These are phyloP conservation scores for Eudorina sp. DNA, from an alignment of 139 green algal species.

Conservation along the genomic window DNA sequence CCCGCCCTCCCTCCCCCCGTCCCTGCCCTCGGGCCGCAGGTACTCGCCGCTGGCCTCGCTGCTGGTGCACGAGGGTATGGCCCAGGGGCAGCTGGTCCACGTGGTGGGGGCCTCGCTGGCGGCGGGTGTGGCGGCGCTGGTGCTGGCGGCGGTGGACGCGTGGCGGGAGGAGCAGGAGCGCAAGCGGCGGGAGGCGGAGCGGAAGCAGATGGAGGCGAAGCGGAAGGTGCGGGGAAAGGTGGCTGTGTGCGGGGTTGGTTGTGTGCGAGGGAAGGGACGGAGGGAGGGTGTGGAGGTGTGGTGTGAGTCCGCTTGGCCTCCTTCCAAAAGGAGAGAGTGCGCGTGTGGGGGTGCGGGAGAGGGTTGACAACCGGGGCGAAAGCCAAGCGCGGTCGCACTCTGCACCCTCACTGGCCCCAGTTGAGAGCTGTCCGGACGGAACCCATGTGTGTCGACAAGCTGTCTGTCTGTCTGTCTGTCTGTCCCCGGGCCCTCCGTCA, in stretches of 20 bases:
- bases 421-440: too few species aligned
- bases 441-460: too few species aligned
- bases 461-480: too few species aligned
- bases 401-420: too few species aligned
- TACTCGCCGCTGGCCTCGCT: conserved; percentile 29
- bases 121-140: not conserved
- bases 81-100: conserved; percentile 46
- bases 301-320: too few species aligned
- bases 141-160: conserved; percentile 9
- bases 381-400: too few species aligned
- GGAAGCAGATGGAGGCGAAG: conserved; percentile 6
- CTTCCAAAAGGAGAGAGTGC: too few species aligned
- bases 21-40: not conserved
- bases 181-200: conserved; percentile 11
- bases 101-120: conserved; percentile 58
- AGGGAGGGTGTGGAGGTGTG: too few species aligned
- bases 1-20: not conserved
- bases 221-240: not conserved
- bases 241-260: not conserved
- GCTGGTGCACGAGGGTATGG: conserved; percentile 1
- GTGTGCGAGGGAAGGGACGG: too few species aligned
- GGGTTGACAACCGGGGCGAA: too few species aligned
- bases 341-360: too few species aligned
- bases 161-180: conserved; percentile 18
- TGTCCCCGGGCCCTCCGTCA: too few species aligned